Evolutionary conservation across 1,284 basidiomycete species (phyloP), one percentile per base, ranked within the genome.

Genomic region (Melampsora abietis-canadensis): DNA sequence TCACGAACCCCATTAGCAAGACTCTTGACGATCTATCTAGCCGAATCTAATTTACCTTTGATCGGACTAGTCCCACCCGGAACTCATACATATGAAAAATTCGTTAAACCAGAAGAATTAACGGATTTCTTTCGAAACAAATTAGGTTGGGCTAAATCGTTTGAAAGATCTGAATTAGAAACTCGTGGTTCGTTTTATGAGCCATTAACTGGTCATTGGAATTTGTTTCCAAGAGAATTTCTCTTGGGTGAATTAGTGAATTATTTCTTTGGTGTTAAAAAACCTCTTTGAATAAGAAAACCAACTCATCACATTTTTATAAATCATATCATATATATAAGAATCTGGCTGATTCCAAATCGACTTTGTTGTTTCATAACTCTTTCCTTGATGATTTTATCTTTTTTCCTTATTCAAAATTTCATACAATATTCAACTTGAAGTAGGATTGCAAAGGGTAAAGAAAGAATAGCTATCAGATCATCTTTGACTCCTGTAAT

Each of bases 1-100:
- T 89, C 94, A 0, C 90, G 96, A 62, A 98, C 94, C 15, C 90
- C 92, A 0, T 86, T 98, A 57, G 86, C 94, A 5, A 92, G 92
- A 82, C 85, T 94, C 76, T 85, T 98, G 34, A 94, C 94, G 14
- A 94, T 99, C 80, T 86, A 94, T 76, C 84, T 94, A 64, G 95
- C 94, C 4, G 95, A 99, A 83, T 75, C 73, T 21, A 51, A 40
- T 27, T 84, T 91, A 64, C 81, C 94, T 67, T 84, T 96, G 17
- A 75, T 83, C 10, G 86, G 90, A 0, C 86, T 92, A 78, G 96
- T 98, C 66, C 86, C 90, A 0, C 87, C 87, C 0, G 94, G 95
- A 2, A 98, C 96, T 4, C 96, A 99, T 82, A 93, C 92, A 0
- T 90, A 92, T 81, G 85, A 86, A 51, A 97, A 99, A 83, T 99